Percentiles rank a stretch among this genome's conserved stretches.
phyloP scores from a whole-genome alignment of 177 flowering plant genomes.

The Vitis hybrid region DNA sequence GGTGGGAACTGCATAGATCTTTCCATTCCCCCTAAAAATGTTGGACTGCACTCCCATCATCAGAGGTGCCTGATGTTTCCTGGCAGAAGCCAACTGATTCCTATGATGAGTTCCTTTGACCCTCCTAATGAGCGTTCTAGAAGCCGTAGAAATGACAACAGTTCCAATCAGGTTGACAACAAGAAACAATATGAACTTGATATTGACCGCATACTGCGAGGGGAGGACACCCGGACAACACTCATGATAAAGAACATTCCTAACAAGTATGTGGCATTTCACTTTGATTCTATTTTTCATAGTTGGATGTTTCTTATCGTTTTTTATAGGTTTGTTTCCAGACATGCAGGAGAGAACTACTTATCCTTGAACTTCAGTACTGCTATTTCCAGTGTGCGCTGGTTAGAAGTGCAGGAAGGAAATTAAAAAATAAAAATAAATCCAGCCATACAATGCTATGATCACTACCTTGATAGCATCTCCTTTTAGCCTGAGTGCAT shows the following conservation, averaged over 20 bases:
- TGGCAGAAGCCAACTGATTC: conserved; percentile 54
- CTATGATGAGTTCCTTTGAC: conserved; percentile 51
- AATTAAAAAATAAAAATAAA: too few species aligned
- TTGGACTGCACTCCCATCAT: conserved; percentile 46
- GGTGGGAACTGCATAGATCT: conserved; percentile 54
- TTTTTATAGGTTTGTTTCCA: too few species aligned
- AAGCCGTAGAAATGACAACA: conserved; percentile 59
- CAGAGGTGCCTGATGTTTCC: conserved; percentile 53
- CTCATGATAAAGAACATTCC: conserved; percentile 88
- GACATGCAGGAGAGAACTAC: background rate
- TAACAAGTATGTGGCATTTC: conserved; percentile 54
- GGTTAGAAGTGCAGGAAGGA: too few species aligned
- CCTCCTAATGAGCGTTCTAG: conserved; percentile 57
- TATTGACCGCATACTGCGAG: conserved; percentile 53
- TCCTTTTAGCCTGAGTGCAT: too few species aligned
- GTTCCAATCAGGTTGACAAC: conserved; percentile 53
- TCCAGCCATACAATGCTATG: too few species aligned
- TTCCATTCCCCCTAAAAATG: conserved; percentile 33
- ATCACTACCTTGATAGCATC: background rate
- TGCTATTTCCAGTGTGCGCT: too few species aligned
- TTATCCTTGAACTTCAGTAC: background rate
- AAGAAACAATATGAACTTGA: conserved; percentile 49
- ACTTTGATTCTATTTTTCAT: background rate
- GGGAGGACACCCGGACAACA: conserved; percentile 72
- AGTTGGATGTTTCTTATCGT: conserved; percentile 47